Conservation (phyloP, 352 stramenopile genomes). For the Phytophthora ramorum region DNA sequence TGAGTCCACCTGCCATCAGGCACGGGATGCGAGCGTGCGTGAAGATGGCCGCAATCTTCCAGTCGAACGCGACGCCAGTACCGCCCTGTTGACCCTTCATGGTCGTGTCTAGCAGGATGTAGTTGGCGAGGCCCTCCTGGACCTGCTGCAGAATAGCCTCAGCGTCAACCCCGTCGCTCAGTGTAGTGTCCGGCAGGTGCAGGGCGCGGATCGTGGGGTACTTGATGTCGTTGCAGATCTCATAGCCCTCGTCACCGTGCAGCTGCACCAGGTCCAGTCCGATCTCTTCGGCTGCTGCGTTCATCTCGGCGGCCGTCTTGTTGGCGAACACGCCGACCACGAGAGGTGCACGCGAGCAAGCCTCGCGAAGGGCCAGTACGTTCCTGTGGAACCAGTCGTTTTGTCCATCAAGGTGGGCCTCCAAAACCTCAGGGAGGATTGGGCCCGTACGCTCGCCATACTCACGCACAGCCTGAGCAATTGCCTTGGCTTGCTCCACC, state of each 20-base stretch:
- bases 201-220: constrained; percentile 94
- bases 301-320: constrained; percentile 93
- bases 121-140: constrained; percentile 74
- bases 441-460: constrained; percentile 94
- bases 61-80: constrained; percentile 97
- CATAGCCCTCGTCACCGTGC: constrained; percentile 96
- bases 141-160: constrained; percentile 80
- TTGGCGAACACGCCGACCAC: constrained; percentile 98
- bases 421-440: constrained; percentile 60
- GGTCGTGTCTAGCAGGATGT: constrained; percentile 96
- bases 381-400: constrained; percentile 88
- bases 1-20: constrained; percentile 97
- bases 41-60: constrained; percentile 93
- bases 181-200: constrained; percentile 90
- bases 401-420: constrained; percentile 34
- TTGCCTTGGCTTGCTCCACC: constrained; percentile 85
- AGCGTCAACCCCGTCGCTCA: constrained; percentile 74
- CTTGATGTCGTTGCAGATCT: constrained; percentile 80
- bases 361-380: constrained; percentile 63
- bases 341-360: constrained; percentile 81
- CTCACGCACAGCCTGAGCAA: constrained; percentile 91
- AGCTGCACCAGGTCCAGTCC: constrained; percentile 98
- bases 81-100: constrained; percentile 94
- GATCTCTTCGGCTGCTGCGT: constrained; percentile 84
- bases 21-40: constrained; percentile 92